phyloP scores from a whole-genome alignment of 495 filamentous ascomycete species.

The Podospora bellae-mahoneyi region DNA sequence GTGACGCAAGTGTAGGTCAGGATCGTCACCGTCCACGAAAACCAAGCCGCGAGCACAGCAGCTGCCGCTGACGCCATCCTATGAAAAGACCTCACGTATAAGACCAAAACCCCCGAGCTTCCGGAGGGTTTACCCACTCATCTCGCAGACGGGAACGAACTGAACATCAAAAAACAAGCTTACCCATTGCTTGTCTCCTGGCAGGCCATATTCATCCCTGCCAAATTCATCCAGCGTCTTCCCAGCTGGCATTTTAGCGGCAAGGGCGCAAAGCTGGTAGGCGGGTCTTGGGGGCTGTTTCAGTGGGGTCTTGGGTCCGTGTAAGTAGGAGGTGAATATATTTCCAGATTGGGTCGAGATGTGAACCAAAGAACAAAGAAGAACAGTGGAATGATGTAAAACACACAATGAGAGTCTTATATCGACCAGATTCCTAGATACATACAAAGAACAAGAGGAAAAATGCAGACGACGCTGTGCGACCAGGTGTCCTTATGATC shows the following conservation, averaged over 20 bases:
- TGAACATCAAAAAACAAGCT: slow-evolving; percentile 9
- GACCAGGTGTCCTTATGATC: slow-evolving; percentile 6
- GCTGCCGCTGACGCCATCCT: slow-evolving; percentile 1
- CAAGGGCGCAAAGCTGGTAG: not conserved
- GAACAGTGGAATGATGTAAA: not conserved
- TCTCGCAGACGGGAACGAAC: not conserved
- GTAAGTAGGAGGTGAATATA: not conserved
- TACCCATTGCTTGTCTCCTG: slow-evolving; percentile 31
- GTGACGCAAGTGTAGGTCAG: slow-evolving; percentile 29
- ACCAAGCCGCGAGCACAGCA: slow-evolving; percentile 1
- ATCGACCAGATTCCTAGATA: not conserved
- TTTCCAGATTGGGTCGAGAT: not conserved
- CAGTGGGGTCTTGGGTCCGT: not conserved
- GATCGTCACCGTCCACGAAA: slow-evolving; percentile 8
- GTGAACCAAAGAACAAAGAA: not conserved
- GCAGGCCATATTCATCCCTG: slow-evolving; percentile 18
- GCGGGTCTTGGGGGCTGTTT: not conserved
- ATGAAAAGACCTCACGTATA: not conserved
- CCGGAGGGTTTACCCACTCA: not conserved
- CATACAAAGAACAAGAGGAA: not conserved
- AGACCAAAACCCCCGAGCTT: not conserved
- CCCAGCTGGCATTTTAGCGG: slow-evolving; percentile 12
- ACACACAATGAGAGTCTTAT: slow-evolving; percentile 1
- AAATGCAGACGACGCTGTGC: not conserved
- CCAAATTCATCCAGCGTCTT: slow-evolving; percentile 12